phyloP scores from a whole-genome alignment of 768 basidiomycete species.

The Boletus sp. region DNA sequence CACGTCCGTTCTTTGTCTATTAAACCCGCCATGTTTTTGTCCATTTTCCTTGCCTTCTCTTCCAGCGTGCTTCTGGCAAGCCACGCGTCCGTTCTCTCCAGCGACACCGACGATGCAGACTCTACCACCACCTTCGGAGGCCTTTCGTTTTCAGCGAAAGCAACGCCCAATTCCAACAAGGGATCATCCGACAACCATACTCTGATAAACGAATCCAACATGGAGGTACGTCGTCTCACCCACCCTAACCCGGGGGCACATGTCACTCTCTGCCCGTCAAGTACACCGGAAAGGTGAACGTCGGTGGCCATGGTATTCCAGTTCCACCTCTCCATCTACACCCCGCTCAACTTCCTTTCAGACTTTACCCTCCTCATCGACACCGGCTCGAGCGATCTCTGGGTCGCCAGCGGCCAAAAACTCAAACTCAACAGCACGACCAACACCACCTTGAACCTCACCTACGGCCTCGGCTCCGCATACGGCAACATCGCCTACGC shows the following conservation, averaged over 20 bases:
- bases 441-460: slow-evolving; percentile 28
- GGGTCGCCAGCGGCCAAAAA: slow-evolving; percentile 19
- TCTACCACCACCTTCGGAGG: slow-evolving; percentile 8
- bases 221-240: slow-evolving; percentile 23
- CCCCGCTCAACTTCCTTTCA: slow-evolving; percentile 2
- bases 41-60: slow-evolving; percentile 5
- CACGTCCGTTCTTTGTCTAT: not conserved
- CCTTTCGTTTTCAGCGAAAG: slow-evolving; percentile 22
- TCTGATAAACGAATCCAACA: slow-evolving; percentile 22
- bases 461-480: slow-evolving; percentile 41
- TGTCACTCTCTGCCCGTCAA: slow-evolving; percentile 5
- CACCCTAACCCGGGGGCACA: not conserved
- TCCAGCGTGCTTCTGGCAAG: slow-evolving; percentile 34
- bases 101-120: not conserved
- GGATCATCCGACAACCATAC: slow-evolving; percentile 24
- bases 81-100: slow-evolving; percentile 21
- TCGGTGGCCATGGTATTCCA: slow-evolving; percentile 30
- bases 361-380: slow-evolving; percentile 30
- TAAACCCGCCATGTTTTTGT: slow-evolving; percentile 15
- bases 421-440: slow-evolving; percentile 32
- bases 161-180: slow-evolving; percentile 17
- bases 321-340: not conserved
- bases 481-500: slow-evolving; percentile 37
- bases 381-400: slow-evolving; percentile 33
- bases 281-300: slow-evolving; percentile 31